Percentiles rank a stretch among this genome's conserved stretches.
Conservation (phyloP, 2,329 filamentous ascomycete species). For the Sporothrix phasma region DNA sequence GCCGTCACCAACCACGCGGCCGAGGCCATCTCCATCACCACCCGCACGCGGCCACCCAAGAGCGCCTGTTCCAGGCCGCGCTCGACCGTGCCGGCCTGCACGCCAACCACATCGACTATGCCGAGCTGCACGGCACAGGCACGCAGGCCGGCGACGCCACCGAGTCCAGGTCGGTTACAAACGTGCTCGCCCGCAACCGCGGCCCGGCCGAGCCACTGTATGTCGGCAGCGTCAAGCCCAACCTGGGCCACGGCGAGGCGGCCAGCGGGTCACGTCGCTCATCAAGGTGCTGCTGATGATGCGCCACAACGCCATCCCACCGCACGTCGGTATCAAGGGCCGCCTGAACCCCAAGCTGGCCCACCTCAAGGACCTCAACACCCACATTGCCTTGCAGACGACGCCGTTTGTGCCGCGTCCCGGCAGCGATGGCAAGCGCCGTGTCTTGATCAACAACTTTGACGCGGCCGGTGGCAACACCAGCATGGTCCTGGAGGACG, state of each 20-base stretch:
- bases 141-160: slow-evolving; percentile 76
- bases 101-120: slow-evolving; percentile 67
- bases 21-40: slow-evolving; percentile 76
- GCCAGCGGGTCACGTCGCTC: slow-evolving; percentile 52
- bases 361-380: slow-evolving; percentile 44
- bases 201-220: slow-evolving; percentile 44
- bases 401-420: slow-evolving; percentile 38
- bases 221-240: slow-evolving; percentile 54
- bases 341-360: slow-evolving; percentile 49
- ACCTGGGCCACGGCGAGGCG: slow-evolving; percentile 53
- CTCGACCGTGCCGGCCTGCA: slow-evolving; percentile 65
- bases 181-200: slow-evolving; percentile 40
- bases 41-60: slow-evolving; percentile 68
- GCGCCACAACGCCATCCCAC: slow-evolving; percentile 51
- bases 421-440: slow-evolving; percentile 32
- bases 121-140: slow-evolving; percentile 85
- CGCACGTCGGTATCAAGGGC: slow-evolving; percentile 57
- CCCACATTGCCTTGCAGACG: slow-evolving; percentile 47
- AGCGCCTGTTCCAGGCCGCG: slow-evolving; percentile 52
- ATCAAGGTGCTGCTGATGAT: slow-evolving; percentile 58
- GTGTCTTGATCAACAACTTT: slow-evolving; percentile 57
- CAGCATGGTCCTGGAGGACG: slow-evolving; percentile 56
- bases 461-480: slow-evolving; percentile 64
- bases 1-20: slow-evolving; percentile 74
- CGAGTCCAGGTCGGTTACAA: slow-evolving; percentile 69